These are phyloP conservation scores for Talaromyces ruber DNA, from an alignment of 495 filamentous ascomycete genomes.

Conservation along the genomic window DNA sequence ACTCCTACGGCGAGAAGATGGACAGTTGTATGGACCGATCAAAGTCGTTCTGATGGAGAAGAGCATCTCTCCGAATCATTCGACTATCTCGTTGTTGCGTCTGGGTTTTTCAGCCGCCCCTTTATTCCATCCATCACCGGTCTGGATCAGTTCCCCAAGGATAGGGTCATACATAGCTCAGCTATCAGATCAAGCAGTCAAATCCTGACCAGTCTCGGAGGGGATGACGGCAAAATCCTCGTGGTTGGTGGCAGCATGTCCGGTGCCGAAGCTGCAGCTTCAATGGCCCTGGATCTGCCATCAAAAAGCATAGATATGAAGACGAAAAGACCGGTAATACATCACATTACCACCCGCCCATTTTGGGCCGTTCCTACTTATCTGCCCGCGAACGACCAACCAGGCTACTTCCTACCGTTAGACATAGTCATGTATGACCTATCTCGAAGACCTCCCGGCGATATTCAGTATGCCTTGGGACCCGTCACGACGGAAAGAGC, in stretches of 20 bases:
- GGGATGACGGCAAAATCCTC: slow-evolving; percentile 50
- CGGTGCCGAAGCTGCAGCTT: slow-evolving; percentile 66
- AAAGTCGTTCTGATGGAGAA: slow-evolving; percentile 5
- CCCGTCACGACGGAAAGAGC: slow-evolving; percentile 48
- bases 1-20: slow-evolving; percentile 28
- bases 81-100: slow-evolving; percentile 66
- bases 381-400: slow-evolving; percentile 33
- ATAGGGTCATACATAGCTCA: slow-evolving; percentile 54
- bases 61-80: slow-evolving; percentile 33
- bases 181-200: slow-evolving; percentile 13
- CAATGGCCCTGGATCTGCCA: slow-evolving; percentile 62
- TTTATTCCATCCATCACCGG: slow-evolving; percentile 41
- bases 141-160: slow-evolving; percentile 14
- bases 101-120: slow-evolving; percentile 66
- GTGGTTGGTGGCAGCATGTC: slow-evolving; percentile 82
- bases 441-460: slow-evolving; percentile 43
- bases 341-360: slow-evolving; percentile 62
- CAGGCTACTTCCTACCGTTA: slow-evolving; percentile 59
- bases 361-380: slow-evolving; percentile 67
- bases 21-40: slow-evolving; percentile 40
- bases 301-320: slow-evolving; percentile 40
- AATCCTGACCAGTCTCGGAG: neutral
- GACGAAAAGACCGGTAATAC: slow-evolving; percentile 28
- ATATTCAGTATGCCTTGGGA: slow-evolving; percentile 50
- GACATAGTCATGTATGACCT: slow-evolving; percentile 71